Percentiles rank a stretch among this genome's conserved stretches.
phyloP scores from a whole-genome alignment of 1,284 basidiomycete species.

The Tilletia setariae region DNA sequence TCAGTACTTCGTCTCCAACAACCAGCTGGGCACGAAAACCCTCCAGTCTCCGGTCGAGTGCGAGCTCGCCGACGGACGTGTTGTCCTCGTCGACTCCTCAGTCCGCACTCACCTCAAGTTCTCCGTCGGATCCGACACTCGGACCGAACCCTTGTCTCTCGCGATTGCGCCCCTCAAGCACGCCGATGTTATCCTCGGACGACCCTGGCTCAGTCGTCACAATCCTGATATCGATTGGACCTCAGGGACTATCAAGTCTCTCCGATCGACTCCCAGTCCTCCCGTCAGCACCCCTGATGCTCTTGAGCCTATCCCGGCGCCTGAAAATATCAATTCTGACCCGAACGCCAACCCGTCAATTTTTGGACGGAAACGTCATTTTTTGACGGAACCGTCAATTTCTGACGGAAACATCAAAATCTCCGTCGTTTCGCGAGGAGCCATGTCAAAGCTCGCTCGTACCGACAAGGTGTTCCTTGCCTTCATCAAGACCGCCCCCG shows the following conservation, averaged over 20 bases:
- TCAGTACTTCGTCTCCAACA: background rate
- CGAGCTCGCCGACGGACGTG: slow-evolving; percentile 12
- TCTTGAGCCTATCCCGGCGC: too few species aligned
- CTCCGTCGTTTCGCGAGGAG: slow-evolving; percentile 3
- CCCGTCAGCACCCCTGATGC: too few species aligned
- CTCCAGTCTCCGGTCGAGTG: slow-evolving; percentile 3
- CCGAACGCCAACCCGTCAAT: background rate
- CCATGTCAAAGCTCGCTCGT: slow-evolving; percentile 3
- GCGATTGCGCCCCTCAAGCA: too few species aligned
- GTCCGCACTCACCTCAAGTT: slow-evolving; percentile 5
- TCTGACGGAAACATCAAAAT: background rate
- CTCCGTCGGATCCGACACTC: slow-evolving; percentile 10
- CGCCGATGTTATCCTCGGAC: too few species aligned
- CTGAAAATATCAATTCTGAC: too few species aligned
- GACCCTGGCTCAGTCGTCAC: too few species aligned
- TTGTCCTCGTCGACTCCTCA: slow-evolving; percentile 16
- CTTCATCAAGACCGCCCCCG: background rate
- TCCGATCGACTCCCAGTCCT: background rate
- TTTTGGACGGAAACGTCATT: too few species aligned
- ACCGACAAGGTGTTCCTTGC: slow-evolving; percentile 8
- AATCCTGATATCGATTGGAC: slow-evolving; percentile 18
- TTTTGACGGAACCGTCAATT: too few species aligned
- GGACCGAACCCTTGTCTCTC: slow-evolving; percentile 1
- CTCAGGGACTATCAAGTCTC: background rate
- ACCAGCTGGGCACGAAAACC: background rate